Evolutionary conservation across 179 eudicot species (phyloP), one percentile per base, ranked within the genome.

Genomic region (Carnegiea gigantea): DNA sequence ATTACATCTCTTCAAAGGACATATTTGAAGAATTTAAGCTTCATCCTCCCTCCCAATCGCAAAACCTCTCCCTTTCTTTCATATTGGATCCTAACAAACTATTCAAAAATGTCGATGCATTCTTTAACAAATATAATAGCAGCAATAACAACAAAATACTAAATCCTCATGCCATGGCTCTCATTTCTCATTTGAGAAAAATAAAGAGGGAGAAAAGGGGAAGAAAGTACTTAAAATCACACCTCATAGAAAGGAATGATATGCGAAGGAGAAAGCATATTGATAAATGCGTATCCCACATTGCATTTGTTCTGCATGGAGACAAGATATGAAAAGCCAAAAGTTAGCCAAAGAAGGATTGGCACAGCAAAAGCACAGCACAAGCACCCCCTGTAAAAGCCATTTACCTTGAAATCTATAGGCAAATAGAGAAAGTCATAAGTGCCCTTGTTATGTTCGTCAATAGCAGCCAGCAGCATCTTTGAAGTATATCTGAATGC

Each of bases 271-370:
- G 94, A 89, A 77, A 87, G 67, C 99, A 95, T 93, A 82, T 95
- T 95, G 83, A 95, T 95, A 83, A 95, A 95, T 23, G 99, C 99
- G 78, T 95, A 95, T 68, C 99, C 99, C 38, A 95, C 98, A 82
- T 95, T 95, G 92, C 99, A 95, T 86, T 95, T 95, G 76, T 95
- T 95, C 99, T 95, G 95, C 90, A 89, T 26, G 72, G 72, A 76
- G 72, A 76, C 57, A 67, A 23, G 70, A 75, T 11, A 12, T 17
- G 48, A 2, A 48, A 79, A 33, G 6, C 28, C 79, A 79, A 83
- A 77, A 81, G 67, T 75, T 60, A 73, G 84, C 82, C 40, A 51
- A 48, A 46, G 59, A 76, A 57, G 68, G 59, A 12, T 26, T 21
- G 38, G 75, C 48, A 80, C 5, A 18, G 62, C 44, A 40, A 40